Evolutionary conservation across 768 basidiomycete genomes (phyloP).

Genomic region (Amanita brunnescens): DNA sequence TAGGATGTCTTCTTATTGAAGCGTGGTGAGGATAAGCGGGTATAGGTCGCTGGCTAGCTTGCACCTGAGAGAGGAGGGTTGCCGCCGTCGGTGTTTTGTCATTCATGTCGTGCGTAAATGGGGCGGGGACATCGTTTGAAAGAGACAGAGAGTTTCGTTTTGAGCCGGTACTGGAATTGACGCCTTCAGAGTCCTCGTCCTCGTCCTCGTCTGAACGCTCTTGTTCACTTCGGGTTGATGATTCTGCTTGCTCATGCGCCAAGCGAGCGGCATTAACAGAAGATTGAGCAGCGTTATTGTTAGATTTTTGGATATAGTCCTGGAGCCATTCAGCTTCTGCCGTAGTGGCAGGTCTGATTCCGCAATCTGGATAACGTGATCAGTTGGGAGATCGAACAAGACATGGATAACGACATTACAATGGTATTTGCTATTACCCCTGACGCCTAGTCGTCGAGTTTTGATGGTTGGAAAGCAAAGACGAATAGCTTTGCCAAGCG

Average conservation of each 20-base stretch:
- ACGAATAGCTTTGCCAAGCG: conserved; percentile 89
- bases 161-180: conserved; percentile 49
- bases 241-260: conserved; percentile 63
- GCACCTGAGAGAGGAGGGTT: conserved; percentile 67
- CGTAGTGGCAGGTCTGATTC: conserved; percentile 85
- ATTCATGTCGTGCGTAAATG: conserved; percentile 57
- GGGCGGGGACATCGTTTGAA: conserved; percentile 51
- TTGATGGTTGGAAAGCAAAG: conserved; percentile 93
- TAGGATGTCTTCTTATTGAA: conserved; percentile 67
- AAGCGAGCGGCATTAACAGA: conserved; percentile 68
- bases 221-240: conserved; percentile 47
- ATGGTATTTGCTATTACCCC: conserved; percentile 96
- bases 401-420: conserved; percentile 38
- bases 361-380: conserved; percentile 59
- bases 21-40: conserved; percentile 61
- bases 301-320: conserved; percentile 86
- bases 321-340: conserved; percentile 89
- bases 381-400: conserved; percentile 7
- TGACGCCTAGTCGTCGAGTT: conserved; percentile 83
- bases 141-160: conserved; percentile 70
- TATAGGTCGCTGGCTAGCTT: conserved; percentile 53
- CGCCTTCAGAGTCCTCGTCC: conserved; percentile 77
- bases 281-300: conserved; percentile 73
- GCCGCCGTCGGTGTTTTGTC: conserved; percentile 85
- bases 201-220: conserved; percentile 79